These are phyloP conservation scores for Cercis canadensis DNA, from an alignment of 306 rosid genomes.

Conservation along the genomic window DNA sequence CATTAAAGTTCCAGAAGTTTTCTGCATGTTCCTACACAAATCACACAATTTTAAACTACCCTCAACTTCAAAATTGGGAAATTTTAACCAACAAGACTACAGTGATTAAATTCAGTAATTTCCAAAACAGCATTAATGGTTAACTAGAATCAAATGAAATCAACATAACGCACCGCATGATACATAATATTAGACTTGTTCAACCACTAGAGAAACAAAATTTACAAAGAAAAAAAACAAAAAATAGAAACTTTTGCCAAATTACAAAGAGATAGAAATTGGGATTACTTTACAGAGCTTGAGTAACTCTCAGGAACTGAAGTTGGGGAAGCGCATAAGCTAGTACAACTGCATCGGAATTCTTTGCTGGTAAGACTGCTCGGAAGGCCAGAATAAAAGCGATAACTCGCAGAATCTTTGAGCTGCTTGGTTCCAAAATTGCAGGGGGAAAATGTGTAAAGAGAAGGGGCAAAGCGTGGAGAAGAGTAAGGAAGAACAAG, in stretches of 20 bases:
- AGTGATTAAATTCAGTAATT: no score
- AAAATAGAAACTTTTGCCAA: not conserved
- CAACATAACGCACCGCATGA: not conserved
- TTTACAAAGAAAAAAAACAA: not conserved
- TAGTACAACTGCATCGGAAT: slow-evolving; percentile 18
- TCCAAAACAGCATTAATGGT: not conserved
- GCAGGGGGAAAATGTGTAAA: slow-evolving; percentile 24
- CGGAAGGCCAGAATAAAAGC: not conserved
- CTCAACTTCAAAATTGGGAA: not conserved
- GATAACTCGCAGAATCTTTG: slow-evolving; percentile 4
- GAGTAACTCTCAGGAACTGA: slow-evolving; percentile 7
- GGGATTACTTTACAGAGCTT: slow-evolving; percentile 33
- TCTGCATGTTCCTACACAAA: not conserved
- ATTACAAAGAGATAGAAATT: slow-evolving; percentile 15
- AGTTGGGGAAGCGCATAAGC: slow-evolving; percentile 13
- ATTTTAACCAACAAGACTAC: not conserved
- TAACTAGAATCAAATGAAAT: not conserved
- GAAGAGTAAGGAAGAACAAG: slow-evolving; percentile 26
- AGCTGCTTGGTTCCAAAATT: slow-evolving; percentile 15
- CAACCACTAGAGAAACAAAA: not conserved
- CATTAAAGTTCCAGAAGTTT: not conserved
- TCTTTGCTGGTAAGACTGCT: slow-evolving; percentile 26
- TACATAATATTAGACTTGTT: not conserved
- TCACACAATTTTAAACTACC: not conserved
- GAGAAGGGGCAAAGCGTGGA: slow-evolving; percentile 28